A percentile compares a stretch with the other conserved stretches of the same genome.
These are phyloP conservation scores for Barnettozyma sucrosica DNA, from an alignment of 805 yeast species.

Conservation along the genomic window DNA sequence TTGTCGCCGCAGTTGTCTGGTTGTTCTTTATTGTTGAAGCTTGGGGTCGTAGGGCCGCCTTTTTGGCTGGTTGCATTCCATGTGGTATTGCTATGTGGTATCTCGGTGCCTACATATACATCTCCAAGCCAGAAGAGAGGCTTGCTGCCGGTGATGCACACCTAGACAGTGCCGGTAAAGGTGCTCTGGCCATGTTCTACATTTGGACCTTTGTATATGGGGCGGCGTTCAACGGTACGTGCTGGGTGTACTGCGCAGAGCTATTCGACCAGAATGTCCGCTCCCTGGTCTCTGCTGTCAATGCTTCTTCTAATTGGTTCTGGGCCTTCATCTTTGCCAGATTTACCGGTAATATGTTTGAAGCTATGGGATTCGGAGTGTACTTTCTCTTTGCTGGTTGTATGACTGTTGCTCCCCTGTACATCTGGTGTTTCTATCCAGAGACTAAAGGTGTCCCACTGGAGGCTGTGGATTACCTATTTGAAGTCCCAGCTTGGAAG, in stretches of 20 bases:
- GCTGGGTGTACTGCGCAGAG: constrained; percentile 20
- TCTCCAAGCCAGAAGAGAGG: constrained; percentile 6
- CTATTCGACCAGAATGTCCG: constrained; percentile 14
- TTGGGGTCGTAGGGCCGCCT: constrained; percentile 15
- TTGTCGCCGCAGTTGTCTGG: constrained; percentile 26
- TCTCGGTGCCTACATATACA: constrained; percentile 16
- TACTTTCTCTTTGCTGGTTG: constrained; percentile 22
- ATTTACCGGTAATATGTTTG: constrained; percentile 15
- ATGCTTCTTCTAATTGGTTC: constrained; percentile 16
- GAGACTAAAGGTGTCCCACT: constrained; percentile 41
- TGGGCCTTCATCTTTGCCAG: constrained; percentile 19
- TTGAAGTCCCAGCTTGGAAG: constrained; percentile 16
- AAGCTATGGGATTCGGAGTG: constrained; percentile 14
- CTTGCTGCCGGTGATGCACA: background rate
- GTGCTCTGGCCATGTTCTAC: constrained; percentile 16
- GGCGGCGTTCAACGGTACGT: constrained; percentile 15
- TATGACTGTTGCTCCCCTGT: constrained; percentile 13
- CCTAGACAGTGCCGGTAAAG: constrained; percentile 17
- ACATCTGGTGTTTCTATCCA: constrained; percentile 36
- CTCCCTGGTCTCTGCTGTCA: constrained; percentile 9
- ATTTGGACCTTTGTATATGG: constrained; percentile 18
- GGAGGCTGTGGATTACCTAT: constrained; percentile 36
- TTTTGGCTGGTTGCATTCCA: constrained; percentile 9
- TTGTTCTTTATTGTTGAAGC: constrained; percentile 12
- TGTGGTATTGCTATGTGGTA: constrained; percentile 15